Conservation (phyloP, 495 filamentous ascomycete genomes). For the Schizothecium vesticola region DNA sequence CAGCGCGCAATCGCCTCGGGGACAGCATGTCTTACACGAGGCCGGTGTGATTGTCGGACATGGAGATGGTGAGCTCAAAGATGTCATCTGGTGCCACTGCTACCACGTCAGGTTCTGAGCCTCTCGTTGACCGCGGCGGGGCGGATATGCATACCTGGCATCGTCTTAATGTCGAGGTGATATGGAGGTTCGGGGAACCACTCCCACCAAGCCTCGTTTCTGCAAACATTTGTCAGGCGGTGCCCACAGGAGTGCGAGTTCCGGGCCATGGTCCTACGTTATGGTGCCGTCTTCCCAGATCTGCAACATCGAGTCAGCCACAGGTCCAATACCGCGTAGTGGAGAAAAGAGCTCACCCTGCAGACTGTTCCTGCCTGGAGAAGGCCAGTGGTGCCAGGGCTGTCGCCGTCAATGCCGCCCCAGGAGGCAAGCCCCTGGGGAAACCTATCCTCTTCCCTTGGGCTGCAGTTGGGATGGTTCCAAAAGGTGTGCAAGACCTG, state of each 20-base stretch:
- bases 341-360: slow-evolving; percentile 15
- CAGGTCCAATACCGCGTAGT: not conserved
- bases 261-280: not conserved
- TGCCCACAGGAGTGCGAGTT: slow-evolving; percentile 9
- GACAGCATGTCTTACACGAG: not conserved
- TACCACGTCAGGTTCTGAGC: not conserved
- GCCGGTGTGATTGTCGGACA: not conserved
- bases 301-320: not conserved
- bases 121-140: not conserved
- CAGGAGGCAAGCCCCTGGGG: slow-evolving; percentile 28
- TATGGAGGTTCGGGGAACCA: slow-evolving; percentile 22
- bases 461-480: slow-evolving; percentile 21
- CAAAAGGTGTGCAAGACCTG: slow-evolving; percentile 23
- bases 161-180: slow-evolving; percentile 12
- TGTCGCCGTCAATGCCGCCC: slow-evolving; percentile 30
- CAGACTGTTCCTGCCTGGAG: slow-evolving; percentile 29
- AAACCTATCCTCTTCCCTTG: slow-evolving; percentile 16
- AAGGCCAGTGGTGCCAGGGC: slow-evolving; percentile 11
- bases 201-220: slow-evolving; percentile 30
- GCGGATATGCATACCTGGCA: slow-evolving; percentile 16
- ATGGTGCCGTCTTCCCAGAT: not conserved
- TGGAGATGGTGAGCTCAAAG: not conserved
- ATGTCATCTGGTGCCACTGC: not conserved
- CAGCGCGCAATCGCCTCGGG: not conserved
- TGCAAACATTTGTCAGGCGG: not conserved